phyloP scores from a whole-genome alignment of 164 flowering plant genomes.

The Echeveria elegans region DNA sequence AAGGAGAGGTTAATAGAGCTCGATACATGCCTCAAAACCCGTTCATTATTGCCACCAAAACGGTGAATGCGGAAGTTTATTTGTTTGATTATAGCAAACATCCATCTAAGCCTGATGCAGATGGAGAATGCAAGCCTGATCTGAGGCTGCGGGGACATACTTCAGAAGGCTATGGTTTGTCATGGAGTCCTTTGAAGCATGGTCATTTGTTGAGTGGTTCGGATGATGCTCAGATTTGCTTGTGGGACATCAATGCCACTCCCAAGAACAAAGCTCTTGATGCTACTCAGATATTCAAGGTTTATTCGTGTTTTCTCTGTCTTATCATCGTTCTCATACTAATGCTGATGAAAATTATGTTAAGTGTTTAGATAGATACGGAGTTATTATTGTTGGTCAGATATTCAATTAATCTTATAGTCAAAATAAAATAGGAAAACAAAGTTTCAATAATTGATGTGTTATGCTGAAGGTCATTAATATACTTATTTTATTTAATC shows the following conservation, averaged over 20 bases:
- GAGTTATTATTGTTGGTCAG: no score
- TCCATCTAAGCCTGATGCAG: conserved; percentile 77
- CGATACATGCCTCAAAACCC: conserved; percentile 97
- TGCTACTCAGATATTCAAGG: conserved; percentile 85
- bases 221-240: conserved; percentile 94
- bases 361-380: no score
- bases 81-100: conserved; percentile 92
- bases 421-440: no score
- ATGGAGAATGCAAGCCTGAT: conserved; percentile 84
- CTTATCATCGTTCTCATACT: neutral
- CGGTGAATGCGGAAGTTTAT: conserved; percentile 86
- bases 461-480: no score
- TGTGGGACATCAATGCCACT: conserved; percentile 87
- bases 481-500: neutral
- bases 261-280: conserved; percentile 88
- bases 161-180: conserved; percentile 91
- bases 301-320: conserved; percentile 12
- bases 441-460: no score
- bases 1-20: conserved; percentile 95
- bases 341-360: no score
- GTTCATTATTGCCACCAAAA: conserved; percentile 85
- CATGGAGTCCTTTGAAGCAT: conserved; percentile 88
- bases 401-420: no score
- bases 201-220: conserved; percentile 94
- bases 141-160: conserved; percentile 86